phyloP scores from a whole-genome alignment of 805 yeast genomes.

The Zygotorulaspora florentina region DNA sequence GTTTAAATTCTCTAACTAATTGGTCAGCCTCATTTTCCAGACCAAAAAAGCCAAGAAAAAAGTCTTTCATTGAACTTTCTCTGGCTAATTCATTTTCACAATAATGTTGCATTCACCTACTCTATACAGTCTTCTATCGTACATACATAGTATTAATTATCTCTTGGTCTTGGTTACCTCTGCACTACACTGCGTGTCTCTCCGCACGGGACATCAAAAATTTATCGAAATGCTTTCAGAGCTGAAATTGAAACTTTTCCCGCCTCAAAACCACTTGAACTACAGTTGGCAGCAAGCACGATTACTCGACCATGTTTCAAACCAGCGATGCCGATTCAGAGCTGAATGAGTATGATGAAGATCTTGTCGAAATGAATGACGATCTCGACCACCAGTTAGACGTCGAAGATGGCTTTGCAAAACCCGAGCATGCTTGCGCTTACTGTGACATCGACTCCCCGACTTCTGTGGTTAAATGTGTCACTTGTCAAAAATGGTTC shows the following conservation, averaged over 20 bases:
- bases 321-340: not conserved
- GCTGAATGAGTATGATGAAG: constrained; percentile 1
- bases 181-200: constrained; percentile 10
- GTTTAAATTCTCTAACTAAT: not conserved
- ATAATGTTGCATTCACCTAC: not conserved
- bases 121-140: too few species aligned
- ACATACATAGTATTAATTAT: too few species aligned
- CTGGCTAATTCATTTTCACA: constrained; percentile 20
- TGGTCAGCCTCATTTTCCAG: not conserved
- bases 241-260: not conserved
- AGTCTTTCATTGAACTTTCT: constrained; percentile 24
- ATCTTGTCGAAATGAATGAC: not conserved
- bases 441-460: constrained; percentile 75
- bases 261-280: not conserved
- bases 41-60: constrained; percentile 13
- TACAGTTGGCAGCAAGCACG: not conserved
- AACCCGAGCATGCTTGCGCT: constrained; percentile 43
- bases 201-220: not conserved
- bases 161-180: too few species aligned
- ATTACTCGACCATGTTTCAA: not conserved
- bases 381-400: not conserved
- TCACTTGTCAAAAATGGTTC: constrained; percentile 79
- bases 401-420: not conserved
- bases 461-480: constrained; percentile 68
- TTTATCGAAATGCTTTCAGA: not conserved